Base-by-base conservation (phyloP, 768 basidiomycete genomes). In the Phanerochaete sordida region DNA sequence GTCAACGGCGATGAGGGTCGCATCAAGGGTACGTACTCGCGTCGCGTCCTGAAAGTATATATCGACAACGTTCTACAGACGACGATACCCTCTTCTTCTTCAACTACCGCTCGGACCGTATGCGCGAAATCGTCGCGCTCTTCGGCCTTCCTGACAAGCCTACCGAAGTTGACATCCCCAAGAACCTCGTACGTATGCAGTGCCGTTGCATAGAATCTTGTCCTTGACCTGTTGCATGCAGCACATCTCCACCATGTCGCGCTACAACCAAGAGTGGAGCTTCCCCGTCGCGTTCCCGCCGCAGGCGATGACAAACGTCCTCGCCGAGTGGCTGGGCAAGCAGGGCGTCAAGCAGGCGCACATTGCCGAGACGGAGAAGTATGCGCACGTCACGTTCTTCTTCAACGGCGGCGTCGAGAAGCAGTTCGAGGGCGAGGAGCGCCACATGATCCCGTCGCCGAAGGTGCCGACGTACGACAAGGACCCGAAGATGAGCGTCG, bases 371-470 rank as follows among this genome's bases (percentile, higher is more conserved):
- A 96, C 95, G n/a, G 95, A 96, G 72, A 96, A 98, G 75, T 98
- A 95, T 73, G 94, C 94, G 1, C 95, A 98, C 70, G 92, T 98
- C 57, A 98, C 95, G 0, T 96, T 97, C 81, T 97, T 96, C 83
- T 96, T 97, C 83, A 97, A 96, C 73, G 95, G 95, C 15, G 95
- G 95, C 58, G 86, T 94, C 28, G 95, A 97, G 79, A 91, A 94
- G 70, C 91, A 95, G 68, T 98, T 91, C 74, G 79, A 83, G 15
- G 73, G 77, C 33, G 95, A 97, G 70, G 89, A 91, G 65, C 80
- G 95, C 16, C 80, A 86, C 71, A 87, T 97, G 91, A 87, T 96
- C 60, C 84, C 91, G 3, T 95, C 93, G 16, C 95, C 94, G 44
- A 95, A 92, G 68, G 94, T 96, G 28, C 88, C 95, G 6, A 98